phyloP scores from a whole-genome alignment of 768 basidiomycete genomes.

The Termitomyces sp. region DNA sequence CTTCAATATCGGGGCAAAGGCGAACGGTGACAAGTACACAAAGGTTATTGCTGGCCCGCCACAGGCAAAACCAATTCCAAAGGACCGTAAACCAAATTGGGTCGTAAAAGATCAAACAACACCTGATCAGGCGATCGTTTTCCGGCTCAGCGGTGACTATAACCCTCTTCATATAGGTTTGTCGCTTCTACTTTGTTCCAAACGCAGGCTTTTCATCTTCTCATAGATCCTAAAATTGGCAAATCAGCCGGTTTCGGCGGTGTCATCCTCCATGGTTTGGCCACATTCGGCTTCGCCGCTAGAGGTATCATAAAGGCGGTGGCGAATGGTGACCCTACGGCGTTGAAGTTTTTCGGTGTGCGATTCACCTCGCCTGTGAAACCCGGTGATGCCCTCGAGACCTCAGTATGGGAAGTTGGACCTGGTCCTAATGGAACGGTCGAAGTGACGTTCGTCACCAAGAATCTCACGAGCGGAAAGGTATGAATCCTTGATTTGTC shows the following conservation, averaged over 20 bases:
- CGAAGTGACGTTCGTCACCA: constrained; percentile 61
- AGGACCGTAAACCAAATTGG: constrained; percentile 57
- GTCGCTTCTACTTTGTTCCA: neutral
- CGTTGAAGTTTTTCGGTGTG: constrained; percentile 64
- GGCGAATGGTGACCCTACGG: constrained; percentile 53
- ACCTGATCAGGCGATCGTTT: constrained; percentile 62
- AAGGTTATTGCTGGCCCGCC: constrained; percentile 59
- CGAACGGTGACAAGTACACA: constrained; percentile 54
- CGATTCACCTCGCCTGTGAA: constrained; percentile 82
- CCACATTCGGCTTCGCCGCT: constrained; percentile 78
- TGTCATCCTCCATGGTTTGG: constrained; percentile 81
- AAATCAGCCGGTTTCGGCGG: constrained; percentile 73
- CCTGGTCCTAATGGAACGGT: constrained; percentile 52
- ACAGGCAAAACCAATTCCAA: constrained; percentile 55
- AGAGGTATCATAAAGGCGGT: constrained; percentile 65
- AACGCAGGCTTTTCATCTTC: neutral
- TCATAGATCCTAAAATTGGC: constrained; percentile 69
- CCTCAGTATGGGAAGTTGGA: constrained; percentile 74
- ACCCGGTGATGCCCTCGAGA: constrained; percentile 80
- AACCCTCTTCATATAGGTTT: constrained; percentile 73
- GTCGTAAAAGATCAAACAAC: constrained; percentile 57
- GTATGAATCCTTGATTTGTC: constrained; percentile 20
- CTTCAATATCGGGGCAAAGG: constrained; percentile 68
- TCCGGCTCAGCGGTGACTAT: constrained; percentile 75
- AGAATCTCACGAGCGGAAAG: constrained; percentile 56